Conservation (phyloP, 116 monocot species). For the Posidonia oceanica region DNA sequence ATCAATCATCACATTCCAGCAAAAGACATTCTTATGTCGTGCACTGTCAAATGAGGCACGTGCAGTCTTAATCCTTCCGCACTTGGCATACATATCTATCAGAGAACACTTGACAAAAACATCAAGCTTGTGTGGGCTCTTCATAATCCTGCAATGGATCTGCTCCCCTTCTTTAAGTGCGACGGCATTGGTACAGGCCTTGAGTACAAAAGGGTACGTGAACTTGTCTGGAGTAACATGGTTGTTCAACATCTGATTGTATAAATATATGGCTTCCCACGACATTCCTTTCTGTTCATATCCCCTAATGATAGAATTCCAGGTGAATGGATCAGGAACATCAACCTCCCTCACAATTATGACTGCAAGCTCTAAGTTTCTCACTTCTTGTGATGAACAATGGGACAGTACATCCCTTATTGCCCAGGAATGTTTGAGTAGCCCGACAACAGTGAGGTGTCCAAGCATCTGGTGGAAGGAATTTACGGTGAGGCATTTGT, state of each 20-base stretch:
- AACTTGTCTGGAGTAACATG: constrained; percentile 26
- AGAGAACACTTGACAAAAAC: constrained; percentile 33
- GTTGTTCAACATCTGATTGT: constrained; percentile 21
- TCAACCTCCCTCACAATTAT: constrained; percentile 20
- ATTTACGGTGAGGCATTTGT: constrained; percentile 5
- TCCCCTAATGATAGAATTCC: constrained; percentile 38
- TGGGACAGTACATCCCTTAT: constrained; percentile 14
- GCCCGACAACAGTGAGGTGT: constrained; percentile 16
- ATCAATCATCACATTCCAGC: constrained; percentile 56
- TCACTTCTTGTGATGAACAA: constrained; percentile 6
- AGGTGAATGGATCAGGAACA: constrained; percentile 15
- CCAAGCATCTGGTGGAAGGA: constrained; percentile 17
- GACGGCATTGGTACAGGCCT: constrained; percentile 27
- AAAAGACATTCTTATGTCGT: constrained; percentile 22
- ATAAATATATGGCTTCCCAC: constrained; percentile 25
- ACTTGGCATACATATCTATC: constrained; percentile 45
- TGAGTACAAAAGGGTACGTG: constrained; percentile 49
- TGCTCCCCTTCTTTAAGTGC: constrained; percentile 28
- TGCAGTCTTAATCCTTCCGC: constrained; percentile 20
- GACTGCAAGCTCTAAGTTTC: constrained; percentile 12
- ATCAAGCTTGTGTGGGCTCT: constrained; percentile 20
- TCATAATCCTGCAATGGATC: constrained; percentile 34
- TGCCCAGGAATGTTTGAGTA: constrained; percentile 11
- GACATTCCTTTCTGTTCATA: constrained; percentile 18
- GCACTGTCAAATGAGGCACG: constrained; percentile 20